Evolutionary conservation across 176 grass and related monocot genomes (phyloP).

Genomic region (Carex myosuroides): DNA sequence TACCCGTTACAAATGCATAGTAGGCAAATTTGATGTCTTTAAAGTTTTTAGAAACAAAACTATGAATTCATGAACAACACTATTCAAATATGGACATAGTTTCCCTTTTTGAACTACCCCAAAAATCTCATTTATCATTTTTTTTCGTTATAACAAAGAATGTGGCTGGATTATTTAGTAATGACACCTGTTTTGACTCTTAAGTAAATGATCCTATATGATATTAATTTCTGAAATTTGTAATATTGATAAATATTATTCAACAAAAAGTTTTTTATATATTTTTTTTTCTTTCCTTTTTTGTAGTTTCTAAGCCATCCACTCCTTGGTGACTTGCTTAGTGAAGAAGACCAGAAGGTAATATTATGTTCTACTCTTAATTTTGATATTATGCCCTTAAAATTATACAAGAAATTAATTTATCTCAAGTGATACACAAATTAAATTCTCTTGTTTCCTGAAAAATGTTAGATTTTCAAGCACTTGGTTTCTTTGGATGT

Average conservation of each 20-base stretch:
- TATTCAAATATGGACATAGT: too few relatives aligned
- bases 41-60: not conserved
- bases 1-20: not conserved
- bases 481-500: constrained; percentile 67
- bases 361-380: not conserved
- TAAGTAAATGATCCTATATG: not conserved
- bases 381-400: not conserved
- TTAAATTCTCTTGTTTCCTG: not conserved
- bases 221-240: not conserved
- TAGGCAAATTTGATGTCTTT: not conserved
- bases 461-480: constrained; percentile 66
- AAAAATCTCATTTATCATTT: too few relatives aligned
- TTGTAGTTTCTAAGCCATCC: constrained; percentile 92
- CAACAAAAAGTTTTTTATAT: not conserved
- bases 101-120: too few relatives aligned
- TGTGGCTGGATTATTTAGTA: not conserved
- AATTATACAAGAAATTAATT: not conserved
- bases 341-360: constrained; percentile 76
- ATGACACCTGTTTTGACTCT: not conserved
- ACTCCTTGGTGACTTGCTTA: constrained; percentile 55
- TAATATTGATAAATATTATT: not conserved
- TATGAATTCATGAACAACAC: too few relatives aligned
- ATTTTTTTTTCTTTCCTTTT: not conserved
- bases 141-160: too few relatives aligned
- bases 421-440: not conserved